Percentiles rank a stretch among this genome's conserved stretches.
These are phyloP conservation scores for Tribonema minus DNA, from an alignment of 108 stramenopile genomes.

Conservation along the genomic window DNA sequence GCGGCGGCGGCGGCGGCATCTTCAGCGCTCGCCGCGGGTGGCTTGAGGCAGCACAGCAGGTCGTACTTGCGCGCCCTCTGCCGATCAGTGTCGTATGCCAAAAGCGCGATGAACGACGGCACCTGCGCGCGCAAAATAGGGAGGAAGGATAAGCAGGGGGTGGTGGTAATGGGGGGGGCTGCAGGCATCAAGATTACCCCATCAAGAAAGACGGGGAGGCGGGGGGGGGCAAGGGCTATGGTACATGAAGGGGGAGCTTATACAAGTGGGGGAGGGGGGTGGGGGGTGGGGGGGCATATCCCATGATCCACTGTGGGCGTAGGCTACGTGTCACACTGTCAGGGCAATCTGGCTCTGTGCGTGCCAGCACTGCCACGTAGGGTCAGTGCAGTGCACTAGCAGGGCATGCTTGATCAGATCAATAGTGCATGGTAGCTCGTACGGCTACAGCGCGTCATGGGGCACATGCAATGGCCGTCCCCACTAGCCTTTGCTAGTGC, in stretches of 20 bases:
- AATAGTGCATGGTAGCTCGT: background rate
- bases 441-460: background rate
- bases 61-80: slow-evolving; percentile 11
- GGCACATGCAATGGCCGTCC: background rate
- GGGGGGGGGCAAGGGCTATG: no score
- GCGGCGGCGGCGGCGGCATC: no score
- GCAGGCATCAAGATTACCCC: background rate
- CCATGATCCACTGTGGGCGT: no score
- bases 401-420: background rate
- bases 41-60: slow-evolving; percentile 18
- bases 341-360: no score
- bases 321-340: no score
- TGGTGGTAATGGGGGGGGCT: no score
- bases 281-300: no score
- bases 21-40: no score
- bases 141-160: background rate
- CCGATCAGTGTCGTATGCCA: slow-evolving; percentile 11
- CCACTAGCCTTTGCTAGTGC: background rate
- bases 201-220: no score
- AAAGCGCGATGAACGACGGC: slow-evolving; percentile 8
- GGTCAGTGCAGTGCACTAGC: background rate
- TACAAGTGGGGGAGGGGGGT: no score
- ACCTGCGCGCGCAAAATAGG: background rate
- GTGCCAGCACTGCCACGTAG: no score
- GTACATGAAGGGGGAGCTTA: no score